Evolutionary conservation across 495 filamentous ascomycete genomes (phyloP).

Genomic region (Bryoglossum gracile): DNA sequence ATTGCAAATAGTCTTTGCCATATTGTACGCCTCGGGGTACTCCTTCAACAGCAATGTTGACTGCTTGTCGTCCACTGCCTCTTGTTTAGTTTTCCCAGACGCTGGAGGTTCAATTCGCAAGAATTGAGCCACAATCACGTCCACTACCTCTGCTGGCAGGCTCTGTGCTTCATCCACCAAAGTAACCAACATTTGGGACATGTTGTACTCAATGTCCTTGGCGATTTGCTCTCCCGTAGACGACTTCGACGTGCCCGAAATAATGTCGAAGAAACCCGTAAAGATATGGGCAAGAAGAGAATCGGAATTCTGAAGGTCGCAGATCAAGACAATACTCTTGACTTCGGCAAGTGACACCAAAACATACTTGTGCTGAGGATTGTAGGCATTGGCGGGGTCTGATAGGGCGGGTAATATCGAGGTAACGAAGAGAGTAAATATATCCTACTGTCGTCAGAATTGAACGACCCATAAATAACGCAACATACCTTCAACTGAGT

Average conservation of each 20-base stretch:
- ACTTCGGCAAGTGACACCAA: slow-evolving; percentile 82
- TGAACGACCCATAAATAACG: neutral
- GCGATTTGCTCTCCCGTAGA: slow-evolving; percentile 70
- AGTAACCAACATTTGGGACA: slow-evolving; percentile 76
- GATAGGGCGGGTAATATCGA: slow-evolving; percentile 77
- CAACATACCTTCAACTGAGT: slow-evolving; percentile 76
- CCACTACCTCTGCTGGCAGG: slow-evolving; percentile 78
- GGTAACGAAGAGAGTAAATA: slow-evolving; percentile 82
- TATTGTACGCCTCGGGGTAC: slow-evolving; percentile 84
- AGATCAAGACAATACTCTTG: slow-evolving; percentile 89
- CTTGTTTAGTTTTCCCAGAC: slow-evolving; percentile 46
- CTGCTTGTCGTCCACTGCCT: slow-evolving; percentile 57
- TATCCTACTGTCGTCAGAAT: slow-evolving; percentile 55
- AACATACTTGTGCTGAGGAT: slow-evolving; percentile 84
- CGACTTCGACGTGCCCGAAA: slow-evolving; percentile 68
- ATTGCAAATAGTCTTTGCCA: slow-evolving; percentile 92
- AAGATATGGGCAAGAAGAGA: slow-evolving; percentile 74
- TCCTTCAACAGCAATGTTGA: slow-evolving; percentile 76
- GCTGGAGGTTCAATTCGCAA: slow-evolving; percentile 57
- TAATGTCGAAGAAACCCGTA: slow-evolving; percentile 81
- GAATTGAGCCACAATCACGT: slow-evolving; percentile 93
- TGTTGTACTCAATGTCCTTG: slow-evolving; percentile 87
- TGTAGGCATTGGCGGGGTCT: slow-evolving; percentile 85
- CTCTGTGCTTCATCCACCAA: slow-evolving; percentile 79
- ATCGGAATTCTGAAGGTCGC: slow-evolving; percentile 78